These are phyloP conservation scores for Zoysia matrella DNA, from an alignment of 202 grass and related monocot species.

Conservation along the genomic window DNA sequence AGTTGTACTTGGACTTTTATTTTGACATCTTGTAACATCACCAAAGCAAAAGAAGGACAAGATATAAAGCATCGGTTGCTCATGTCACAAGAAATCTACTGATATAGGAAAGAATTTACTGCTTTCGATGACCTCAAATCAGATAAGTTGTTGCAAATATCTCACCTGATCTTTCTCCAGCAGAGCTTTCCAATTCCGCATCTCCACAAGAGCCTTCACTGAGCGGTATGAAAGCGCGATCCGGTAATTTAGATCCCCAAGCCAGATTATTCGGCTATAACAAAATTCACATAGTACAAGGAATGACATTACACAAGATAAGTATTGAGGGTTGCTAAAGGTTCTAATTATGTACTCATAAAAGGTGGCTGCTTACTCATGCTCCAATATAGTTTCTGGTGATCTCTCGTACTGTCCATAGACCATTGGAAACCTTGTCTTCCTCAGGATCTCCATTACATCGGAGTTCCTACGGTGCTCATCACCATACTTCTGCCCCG, in stretches of 20 bases:
- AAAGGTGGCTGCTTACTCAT: constrained; percentile 66
- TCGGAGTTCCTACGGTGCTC: constrained; percentile 81
- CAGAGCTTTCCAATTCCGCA: constrained; percentile 95
- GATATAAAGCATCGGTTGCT: constrained; percentile 47
- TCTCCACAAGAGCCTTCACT: constrained; percentile 90
- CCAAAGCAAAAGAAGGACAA: constrained; percentile 36
- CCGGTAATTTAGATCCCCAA: constrained; percentile 88
- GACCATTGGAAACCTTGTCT: constrained; percentile 80
- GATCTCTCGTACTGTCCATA: constrained; percentile 76
- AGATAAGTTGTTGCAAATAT: constrained; percentile 22
- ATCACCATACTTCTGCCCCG: constrained; percentile 88
- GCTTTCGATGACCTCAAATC: neutral
- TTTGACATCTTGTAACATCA: constrained; percentile 32
- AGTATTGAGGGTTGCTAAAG: neutral
- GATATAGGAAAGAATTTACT: constrained; percentile 15
- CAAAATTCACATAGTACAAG: neutral
- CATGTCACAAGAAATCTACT: constrained; percentile 48
- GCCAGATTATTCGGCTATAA: constrained; percentile 82
- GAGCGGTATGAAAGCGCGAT: constrained; percentile 87
- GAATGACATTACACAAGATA: neutral
- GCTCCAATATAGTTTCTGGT: constrained; percentile 81
- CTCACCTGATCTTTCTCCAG: constrained; percentile 94
- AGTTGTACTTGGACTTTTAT: constrained; percentile 3
- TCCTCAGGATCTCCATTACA: constrained; percentile 84
- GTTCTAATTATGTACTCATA: neutral